A percentile compares a stretch with the other conserved stretches of the same genome.
Conservation (phyloP, 768 basidiomycete genomes). For the Boletales sp. region DNA sequence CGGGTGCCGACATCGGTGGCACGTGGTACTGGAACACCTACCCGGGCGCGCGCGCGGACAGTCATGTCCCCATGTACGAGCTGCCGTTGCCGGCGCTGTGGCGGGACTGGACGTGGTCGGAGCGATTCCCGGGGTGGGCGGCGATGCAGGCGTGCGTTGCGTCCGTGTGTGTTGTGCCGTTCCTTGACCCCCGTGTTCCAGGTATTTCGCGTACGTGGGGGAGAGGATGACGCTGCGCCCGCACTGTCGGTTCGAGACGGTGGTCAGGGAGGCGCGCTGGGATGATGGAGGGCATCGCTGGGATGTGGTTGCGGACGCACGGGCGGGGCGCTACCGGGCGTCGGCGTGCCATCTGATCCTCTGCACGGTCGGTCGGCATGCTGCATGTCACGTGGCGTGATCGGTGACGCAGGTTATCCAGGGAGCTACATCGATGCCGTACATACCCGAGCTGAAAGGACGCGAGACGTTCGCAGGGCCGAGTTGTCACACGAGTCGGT, state of each 20-base stretch:
- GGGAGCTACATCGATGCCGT: constrained; percentile 8
- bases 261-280: constrained; percentile 10
- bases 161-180: too few species aligned
- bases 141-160: constrained; percentile 10
- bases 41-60: constrained; percentile 12
- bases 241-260: constrained; percentile 12
- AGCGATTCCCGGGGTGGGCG: constrained; percentile 2
- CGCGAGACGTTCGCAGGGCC: constrained; percentile 6
- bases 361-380: not conserved
- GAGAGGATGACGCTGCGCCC: constrained; percentile 8
- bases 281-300: constrained; percentile 10
- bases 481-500: constrained; percentile 5
- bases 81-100: constrained; percentile 5
- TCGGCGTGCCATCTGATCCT: constrained; percentile 4
- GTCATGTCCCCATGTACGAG: constrained; percentile 8
- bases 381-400: too few species aligned
- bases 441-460: constrained; percentile 11
- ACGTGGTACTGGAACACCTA: constrained; percentile 15
- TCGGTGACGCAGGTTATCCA: not conserved
- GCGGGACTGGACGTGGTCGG: constrained; percentile 13
- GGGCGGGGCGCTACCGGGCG: not conserved
- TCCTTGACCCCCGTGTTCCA: not conserved
- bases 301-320: constrained; percentile 7
- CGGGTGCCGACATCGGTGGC: constrained; percentile 11
- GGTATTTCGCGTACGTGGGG: constrained; percentile 9